These are phyloP conservation scores for Pilasporangium apinafurcum DNA, from an alignment of 352 stramenopile species.

Conservation along the genomic window DNA sequence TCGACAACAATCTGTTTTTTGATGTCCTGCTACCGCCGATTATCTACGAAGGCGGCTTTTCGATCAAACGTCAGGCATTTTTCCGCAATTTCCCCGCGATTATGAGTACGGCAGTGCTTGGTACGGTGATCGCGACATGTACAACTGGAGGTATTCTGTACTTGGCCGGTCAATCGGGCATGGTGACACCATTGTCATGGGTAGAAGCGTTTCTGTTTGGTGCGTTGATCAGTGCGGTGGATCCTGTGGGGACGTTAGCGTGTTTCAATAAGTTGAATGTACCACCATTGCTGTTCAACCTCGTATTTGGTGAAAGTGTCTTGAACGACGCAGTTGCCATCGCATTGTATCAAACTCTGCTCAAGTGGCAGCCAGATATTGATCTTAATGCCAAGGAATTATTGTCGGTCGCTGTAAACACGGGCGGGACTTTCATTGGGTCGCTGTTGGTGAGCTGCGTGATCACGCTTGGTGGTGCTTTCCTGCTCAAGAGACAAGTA, in stretches of 20 bases:
- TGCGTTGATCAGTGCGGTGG: slow-evolving; percentile 89
- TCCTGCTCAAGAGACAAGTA: slow-evolving; percentile 67
- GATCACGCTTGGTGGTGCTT: slow-evolving; percentile 72
- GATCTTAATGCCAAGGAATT: slow-evolving; percentile 60
- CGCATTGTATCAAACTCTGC: slow-evolving; percentile 90
- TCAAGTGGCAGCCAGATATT: slow-evolving; percentile 81
- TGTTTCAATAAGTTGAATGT: slow-evolving; percentile 90
- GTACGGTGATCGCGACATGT: slow-evolving; percentile 72
- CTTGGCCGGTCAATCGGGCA: slow-evolving; percentile 41
- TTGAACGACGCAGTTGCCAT: slow-evolving; percentile 94
- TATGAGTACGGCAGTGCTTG: slow-evolving; percentile 77
- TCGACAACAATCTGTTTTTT: slow-evolving; percentile 87
- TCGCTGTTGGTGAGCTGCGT: slow-evolving; percentile 59
- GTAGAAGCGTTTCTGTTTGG: slow-evolving; percentile 91
- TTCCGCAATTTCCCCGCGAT: slow-evolving; percentile 85
- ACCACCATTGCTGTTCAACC: slow-evolving; percentile 89
- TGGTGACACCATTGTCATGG: slow-evolving; percentile 79
- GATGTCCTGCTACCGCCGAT: slow-evolving; percentile 81
- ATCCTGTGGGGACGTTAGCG: slow-evolving; percentile 90
- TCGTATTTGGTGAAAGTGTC: slow-evolving; percentile 94
- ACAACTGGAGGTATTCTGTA: slow-evolving; percentile 73
- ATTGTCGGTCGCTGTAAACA: slow-evolving; percentile 56
- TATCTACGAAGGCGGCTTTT: slow-evolving; percentile 86
- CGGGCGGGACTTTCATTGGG: slow-evolving; percentile 70
- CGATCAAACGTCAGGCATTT: slow-evolving; percentile 78